phyloP scores from a whole-genome alignment of 192 early-diverging fungal genomes.

The Coemansia sp. region DNA sequence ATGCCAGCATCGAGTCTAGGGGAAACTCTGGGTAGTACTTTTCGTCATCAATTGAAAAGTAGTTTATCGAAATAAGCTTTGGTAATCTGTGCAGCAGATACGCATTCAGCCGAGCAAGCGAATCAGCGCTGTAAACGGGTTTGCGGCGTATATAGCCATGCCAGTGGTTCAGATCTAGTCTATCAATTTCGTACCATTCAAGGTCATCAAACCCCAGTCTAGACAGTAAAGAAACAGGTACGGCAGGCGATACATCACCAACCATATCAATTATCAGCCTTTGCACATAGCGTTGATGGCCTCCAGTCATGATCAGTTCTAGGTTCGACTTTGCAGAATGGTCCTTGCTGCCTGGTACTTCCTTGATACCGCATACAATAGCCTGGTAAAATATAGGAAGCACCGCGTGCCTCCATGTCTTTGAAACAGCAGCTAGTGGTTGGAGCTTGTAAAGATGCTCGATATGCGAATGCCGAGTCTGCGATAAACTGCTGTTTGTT shows the following conservation, averaged over 20 bases:
- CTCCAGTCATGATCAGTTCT: constrained; percentile 21
- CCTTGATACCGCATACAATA: constrained; percentile 26
- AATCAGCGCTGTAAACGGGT: constrained; percentile 12
- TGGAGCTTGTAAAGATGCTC: constrained; percentile 22
- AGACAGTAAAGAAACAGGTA: constrained; percentile 17
- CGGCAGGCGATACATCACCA: constrained; percentile 31
- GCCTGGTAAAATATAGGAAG: constrained; percentile 41
- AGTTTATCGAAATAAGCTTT: constrained; percentile 29
- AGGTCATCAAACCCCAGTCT: constrained; percentile 18
- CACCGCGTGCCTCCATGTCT: constrained; percentile 25
- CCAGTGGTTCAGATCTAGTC: constrained; percentile 26
- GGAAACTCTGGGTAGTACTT: constrained; percentile 38
- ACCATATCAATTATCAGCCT: constrained; percentile 25
- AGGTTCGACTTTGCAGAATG: constrained; percentile 19
- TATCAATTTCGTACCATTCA: constrained; percentile 17
- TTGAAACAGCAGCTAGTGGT: constrained; percentile 36
- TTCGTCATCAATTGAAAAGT: constrained; percentile 25
- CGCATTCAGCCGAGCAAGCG: constrained; percentile 30
- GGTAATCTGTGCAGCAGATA: constrained; percentile 37
- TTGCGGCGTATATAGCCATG: constrained; percentile 17
- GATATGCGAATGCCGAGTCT: constrained; percentile 8
- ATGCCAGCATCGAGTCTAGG: constrained; percentile 32
- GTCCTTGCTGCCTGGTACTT: not conserved
- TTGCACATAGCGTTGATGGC: constrained; percentile 19
- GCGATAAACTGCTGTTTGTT: not conserved